phyloP scores from a whole-genome alignment of 768 basidiomycete species.

The Hygrophoropsis aurantiaca region DNA sequence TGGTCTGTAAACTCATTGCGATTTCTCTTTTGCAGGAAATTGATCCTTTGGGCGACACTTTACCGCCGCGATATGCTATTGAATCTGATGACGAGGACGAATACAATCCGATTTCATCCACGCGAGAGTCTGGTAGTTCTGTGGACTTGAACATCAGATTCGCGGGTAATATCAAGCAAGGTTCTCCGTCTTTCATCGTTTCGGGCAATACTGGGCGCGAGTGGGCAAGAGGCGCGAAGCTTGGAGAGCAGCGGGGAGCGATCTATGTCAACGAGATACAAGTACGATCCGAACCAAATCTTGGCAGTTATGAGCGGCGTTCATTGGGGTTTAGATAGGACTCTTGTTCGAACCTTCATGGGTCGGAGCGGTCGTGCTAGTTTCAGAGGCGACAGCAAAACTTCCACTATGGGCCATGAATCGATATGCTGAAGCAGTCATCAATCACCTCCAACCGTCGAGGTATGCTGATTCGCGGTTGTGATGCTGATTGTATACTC shows the following conservation, averaged over 20 bases:
- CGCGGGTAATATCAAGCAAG: constrained; percentile 29
- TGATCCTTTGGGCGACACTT: constrained; percentile 55
- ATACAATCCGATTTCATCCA: constrained; percentile 39
- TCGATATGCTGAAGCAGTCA: constrained; percentile 42
- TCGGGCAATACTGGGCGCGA: constrained; percentile 44
- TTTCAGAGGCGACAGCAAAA: constrained; percentile 49
- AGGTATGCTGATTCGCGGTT: constrained; percentile 33
- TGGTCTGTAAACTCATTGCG: too few relatives aligned
- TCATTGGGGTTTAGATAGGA: constrained; percentile 40
- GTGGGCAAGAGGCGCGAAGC: constrained; percentile 51
- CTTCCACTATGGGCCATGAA: constrained; percentile 54
- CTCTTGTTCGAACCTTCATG: constrained; percentile 49
- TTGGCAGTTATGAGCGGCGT: neutral
- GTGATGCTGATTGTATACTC: neutral
- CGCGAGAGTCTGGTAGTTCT: constrained; percentile 9
- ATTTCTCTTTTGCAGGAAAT: constrained; percentile 38
- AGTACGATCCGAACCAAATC: constrained; percentile 29
- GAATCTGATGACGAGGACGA: constrained; percentile 75
- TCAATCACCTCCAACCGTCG: constrained; percentile 45
- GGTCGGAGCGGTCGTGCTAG: constrained; percentile 44
- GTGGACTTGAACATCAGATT: constrained; percentile 35
- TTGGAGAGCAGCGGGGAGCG: constrained; percentile 52
- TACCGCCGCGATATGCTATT: constrained; percentile 58
- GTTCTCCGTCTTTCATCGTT: constrained; percentile 43
- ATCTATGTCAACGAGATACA: constrained; percentile 46